A percentile compares a stretch with the other conserved stretches of the same genome.
Conservation (phyloP, 352 stramenopile species). For the Phytophthora sojae region DNA sequence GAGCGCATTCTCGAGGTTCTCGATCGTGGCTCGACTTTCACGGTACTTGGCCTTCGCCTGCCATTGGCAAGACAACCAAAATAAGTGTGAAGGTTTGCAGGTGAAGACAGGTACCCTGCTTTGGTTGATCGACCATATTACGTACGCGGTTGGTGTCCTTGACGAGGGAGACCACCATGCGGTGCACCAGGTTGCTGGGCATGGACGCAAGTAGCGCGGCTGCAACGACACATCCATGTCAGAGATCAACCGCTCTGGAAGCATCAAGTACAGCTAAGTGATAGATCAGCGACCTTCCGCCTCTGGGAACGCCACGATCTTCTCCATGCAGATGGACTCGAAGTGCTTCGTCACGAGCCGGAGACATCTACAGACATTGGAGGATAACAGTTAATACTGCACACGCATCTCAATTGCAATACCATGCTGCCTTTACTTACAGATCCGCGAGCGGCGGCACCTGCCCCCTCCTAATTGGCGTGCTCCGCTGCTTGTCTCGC, state of each 20-base stretch:
- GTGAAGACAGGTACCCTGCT: background rate
- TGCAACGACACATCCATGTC: slow-evolving; percentile 12
- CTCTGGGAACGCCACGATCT: slow-evolving; percentile 59
- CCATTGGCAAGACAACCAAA: background rate
- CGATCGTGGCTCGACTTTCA: slow-evolving; percentile 38
- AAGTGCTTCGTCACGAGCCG: slow-evolving; percentile 75
- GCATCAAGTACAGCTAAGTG: background rate
- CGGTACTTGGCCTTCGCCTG: slow-evolving; percentile 56
- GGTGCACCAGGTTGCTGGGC: slow-evolving; percentile 66
- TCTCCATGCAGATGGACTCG: slow-evolving; percentile 72
- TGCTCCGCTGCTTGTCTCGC: slow-evolving; percentile 17
- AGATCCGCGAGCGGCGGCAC: slow-evolving; percentile 64
- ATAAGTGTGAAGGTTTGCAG: background rate
- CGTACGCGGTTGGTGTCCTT: slow-evolving; percentile 62
- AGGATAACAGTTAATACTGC: background rate
- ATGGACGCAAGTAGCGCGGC: slow-evolving; percentile 72
- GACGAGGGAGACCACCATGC: slow-evolving; percentile 72
- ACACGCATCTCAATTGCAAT: no score
- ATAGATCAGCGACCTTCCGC: slow-evolving; percentile 52
- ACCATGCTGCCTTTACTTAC: slow-evolving; percentile 21
- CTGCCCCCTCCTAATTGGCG: slow-evolving; percentile 36
- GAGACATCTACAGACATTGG: slow-evolving; percentile 76
- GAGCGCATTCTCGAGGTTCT: slow-evolving; percentile 44
- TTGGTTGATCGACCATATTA: background rate
- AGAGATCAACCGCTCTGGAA: background rate